Conservation (phyloP, 371 early-diverging fungal genomes). For the Mucor lusitanicus region DNA sequence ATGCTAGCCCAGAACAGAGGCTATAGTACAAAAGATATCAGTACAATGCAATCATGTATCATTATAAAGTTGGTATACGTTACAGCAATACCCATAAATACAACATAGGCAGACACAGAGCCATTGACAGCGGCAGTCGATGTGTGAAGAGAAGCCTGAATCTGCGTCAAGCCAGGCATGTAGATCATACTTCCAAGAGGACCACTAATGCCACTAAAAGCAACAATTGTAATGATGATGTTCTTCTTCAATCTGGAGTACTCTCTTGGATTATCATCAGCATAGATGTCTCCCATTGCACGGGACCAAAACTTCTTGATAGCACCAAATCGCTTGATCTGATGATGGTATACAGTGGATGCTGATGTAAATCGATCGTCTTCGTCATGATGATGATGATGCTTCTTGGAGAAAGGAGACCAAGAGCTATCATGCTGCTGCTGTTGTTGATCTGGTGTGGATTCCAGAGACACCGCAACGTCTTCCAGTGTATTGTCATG, state of each 20-base stretch:
- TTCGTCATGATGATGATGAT: background rate
- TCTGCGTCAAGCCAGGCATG: constrained; percentile 41
- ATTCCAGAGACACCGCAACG: background rate
- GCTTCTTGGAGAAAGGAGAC: background rate
- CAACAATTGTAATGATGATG: constrained; percentile 27
- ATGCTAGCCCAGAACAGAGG: constrained; percentile 68
- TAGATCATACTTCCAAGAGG: constrained; percentile 38
- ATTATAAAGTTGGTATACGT: background rate
- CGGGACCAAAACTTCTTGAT: background rate
- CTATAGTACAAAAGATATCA: constrained; percentile 10
- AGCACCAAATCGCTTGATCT: background rate
- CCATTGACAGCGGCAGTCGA: constrained; percentile 28
- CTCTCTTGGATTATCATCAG: constrained; percentile 31
- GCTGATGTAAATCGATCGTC: background rate
- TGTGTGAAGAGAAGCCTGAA: constrained; percentile 31
- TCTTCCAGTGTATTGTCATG: background rate
- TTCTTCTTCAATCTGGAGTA: constrained; percentile 34
- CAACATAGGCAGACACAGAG: constrained; percentile 36
- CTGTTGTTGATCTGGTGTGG: background rate
- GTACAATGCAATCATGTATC: background rate
- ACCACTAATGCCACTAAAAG: constrained; percentile 24
- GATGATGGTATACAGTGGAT: background rate
- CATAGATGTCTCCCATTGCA: constrained; percentile 13
- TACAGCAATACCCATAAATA: constrained; percentile 32
- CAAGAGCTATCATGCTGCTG: background rate